These are phyloP conservation scores for Mucor saturninus DNA, from an alignment of 371 early-diverging fungal species.

Conservation along the genomic window DNA sequence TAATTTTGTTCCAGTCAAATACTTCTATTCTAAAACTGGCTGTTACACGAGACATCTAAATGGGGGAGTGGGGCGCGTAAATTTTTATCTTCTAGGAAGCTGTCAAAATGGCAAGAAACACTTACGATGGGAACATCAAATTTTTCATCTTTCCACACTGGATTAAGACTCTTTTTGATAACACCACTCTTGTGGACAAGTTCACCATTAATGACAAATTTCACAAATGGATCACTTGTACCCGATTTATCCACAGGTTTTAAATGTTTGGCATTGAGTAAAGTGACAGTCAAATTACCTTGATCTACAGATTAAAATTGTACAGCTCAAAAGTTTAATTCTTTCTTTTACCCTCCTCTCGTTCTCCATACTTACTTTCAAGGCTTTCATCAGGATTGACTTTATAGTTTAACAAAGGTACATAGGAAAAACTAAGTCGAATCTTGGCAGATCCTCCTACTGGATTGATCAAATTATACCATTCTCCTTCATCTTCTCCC, in stretches of 20 bases:
- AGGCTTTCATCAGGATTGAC: slow-evolving; percentile 64
- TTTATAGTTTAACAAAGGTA: slow-evolving; percentile 50
- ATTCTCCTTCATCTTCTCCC: slow-evolving; percentile 39
- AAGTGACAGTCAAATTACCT: slow-evolving; percentile 53
- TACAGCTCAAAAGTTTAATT: slow-evolving; percentile 31
- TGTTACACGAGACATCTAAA: slow-evolving; percentile 55
- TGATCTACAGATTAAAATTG: slow-evolving; percentile 31
- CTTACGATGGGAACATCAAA: slow-evolving; percentile 72
- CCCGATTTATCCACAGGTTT: slow-evolving; percentile 58
- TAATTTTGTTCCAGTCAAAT: slow-evolving; percentile 84
- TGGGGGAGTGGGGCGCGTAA: background rate
- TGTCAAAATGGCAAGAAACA: background rate
- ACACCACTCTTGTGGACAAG: slow-evolving; percentile 79
- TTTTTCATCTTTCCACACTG: slow-evolving; percentile 79
- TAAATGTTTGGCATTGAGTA: slow-evolving; percentile 52
- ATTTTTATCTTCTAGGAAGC: background rate
- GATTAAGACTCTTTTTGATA: slow-evolving; percentile 81
- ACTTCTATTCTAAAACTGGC: slow-evolving; percentile 74
- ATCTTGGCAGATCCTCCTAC: slow-evolving; percentile 42
- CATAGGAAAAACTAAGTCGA: slow-evolving; percentile 58
- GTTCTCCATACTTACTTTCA: slow-evolving; percentile 29
- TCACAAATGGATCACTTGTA: slow-evolving; percentile 85
- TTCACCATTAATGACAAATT: slow-evolving; percentile 75
- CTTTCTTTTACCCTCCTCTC: background rate
- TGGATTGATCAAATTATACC: slow-evolving; percentile 42